phyloP scores from a whole-genome alignment of 305 asterid genomes.

The Rubia tinctorum region DNA sequence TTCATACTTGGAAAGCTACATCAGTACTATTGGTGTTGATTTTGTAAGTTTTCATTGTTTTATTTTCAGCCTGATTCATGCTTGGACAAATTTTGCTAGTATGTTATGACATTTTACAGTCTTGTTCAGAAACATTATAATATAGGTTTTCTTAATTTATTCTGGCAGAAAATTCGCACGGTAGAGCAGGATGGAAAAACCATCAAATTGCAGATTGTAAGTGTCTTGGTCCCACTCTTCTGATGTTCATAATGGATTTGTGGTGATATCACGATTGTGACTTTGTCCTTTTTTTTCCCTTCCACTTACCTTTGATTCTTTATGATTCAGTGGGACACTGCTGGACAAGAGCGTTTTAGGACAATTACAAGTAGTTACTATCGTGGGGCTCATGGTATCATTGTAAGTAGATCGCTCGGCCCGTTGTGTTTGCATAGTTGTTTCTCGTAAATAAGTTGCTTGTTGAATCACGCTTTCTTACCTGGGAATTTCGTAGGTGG shows the following conservation, averaged over 20 bases:
- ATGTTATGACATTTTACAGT: background rate
- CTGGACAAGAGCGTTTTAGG: slow-evolving; percentile 96
- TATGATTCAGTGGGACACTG: slow-evolving; percentile 83
- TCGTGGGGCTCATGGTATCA: slow-evolving; percentile 96
- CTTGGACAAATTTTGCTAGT: slow-evolving; percentile 38
- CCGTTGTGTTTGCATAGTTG: background rate
- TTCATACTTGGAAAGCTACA: slow-evolving; percentile 86
- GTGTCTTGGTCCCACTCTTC: slow-evolving; percentile 18
- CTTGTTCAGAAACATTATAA: background rate
- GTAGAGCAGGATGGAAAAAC: slow-evolving; percentile 94
- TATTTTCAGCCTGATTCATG: slow-evolving; percentile 75
- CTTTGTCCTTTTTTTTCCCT: background rate
- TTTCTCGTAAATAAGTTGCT: background rate
- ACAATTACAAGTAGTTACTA: slow-evolving; percentile 96
- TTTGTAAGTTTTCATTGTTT: slow-evolving; percentile 52
- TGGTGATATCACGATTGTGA: background rate
- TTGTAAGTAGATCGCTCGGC: slow-evolving; percentile 40
- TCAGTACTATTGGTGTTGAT: slow-evolving; percentile 90
- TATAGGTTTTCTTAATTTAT: slow-evolving; percentile 9
- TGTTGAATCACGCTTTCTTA: slow-evolving; percentile 12
- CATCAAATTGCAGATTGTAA: slow-evolving; percentile 86
- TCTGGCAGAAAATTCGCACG: slow-evolving; percentile 77
- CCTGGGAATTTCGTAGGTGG: slow-evolving; percentile 47
- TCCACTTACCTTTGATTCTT: background rate
- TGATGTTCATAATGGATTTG: background rate